Base-by-base conservation (phyloP, 2,329 filamentous ascomycete genomes). In the Pezicula radicicola region DNA sequence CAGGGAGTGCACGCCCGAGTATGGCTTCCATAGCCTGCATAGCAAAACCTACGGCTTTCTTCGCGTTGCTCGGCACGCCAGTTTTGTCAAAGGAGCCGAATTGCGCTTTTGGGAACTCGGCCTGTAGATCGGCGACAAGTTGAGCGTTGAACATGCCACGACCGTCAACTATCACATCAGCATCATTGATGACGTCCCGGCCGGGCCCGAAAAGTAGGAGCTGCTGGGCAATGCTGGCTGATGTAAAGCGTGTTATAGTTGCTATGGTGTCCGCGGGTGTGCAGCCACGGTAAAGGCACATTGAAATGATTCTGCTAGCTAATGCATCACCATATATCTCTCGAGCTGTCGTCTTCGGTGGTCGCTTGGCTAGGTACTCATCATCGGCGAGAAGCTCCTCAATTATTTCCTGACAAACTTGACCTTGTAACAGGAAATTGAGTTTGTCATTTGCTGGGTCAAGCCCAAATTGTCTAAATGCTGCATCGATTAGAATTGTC, bases 1-100 rank as follows among this genome's bases (percentile, higher is more conserved):
- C 61, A 8, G 62, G 61, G 6, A 66, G 48, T 13, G 66, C 66
- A 51, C 66, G 50, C 16, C 66, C 66, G 2, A 68, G 53, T 7
- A 68, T 43, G 28, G 65, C 64, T 48, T 68, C 65, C 61, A 68
- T 65, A 12, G 65, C 66, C 45, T 68, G 65, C 64, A 67, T 66
- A 2, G 66, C 66, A 42, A 68, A 68, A 1, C 64, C 64, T 1
- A 68, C 63, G 8, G 65, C 64, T 47, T 67, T 65, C 54, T 67
- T 67, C 12, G 63, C 66, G 50, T 67, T 66, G 6, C 55, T 60
- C 8, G 65, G 66, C 1, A 68, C 55, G 27, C 66, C 66, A 1
- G 65, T 68, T 40, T 61, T 60, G 19, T 67, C 64, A n/a, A 66
- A 65, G 3, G 52, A 55, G 10, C 59, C 57, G 33, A 66, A 66